Evolutionary conservation across 352 stramenopile genomes (phyloP).

Genomic region (Pythium dissotocum): DNA sequence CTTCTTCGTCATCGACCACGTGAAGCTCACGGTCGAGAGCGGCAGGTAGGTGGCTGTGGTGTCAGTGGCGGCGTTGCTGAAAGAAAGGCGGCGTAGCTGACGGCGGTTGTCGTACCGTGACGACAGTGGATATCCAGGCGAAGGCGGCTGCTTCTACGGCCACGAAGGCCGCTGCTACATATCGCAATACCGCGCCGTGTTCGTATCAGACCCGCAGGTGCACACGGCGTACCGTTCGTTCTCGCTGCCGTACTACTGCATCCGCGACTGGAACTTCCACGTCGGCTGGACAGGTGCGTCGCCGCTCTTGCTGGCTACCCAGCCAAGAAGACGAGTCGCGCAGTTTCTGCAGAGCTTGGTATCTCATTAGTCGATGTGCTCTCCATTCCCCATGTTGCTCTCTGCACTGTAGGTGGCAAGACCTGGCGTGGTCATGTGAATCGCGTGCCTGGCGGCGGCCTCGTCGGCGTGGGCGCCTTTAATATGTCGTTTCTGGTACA

Average conservation of each 20-base stretch:
- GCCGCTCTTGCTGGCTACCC: too few relatives aligned
- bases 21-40: slow-evolving; percentile 77
- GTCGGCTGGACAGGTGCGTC: slow-evolving; percentile 58
- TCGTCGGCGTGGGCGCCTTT: slow-evolving; percentile 66
- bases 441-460: slow-evolving; percentile 60
- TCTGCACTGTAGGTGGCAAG: slow-evolving; percentile 35
- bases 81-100: background rate
- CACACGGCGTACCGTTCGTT: slow-evolving; percentile 65
- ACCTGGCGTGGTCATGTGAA: slow-evolving; percentile 72
- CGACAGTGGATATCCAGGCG: slow-evolving; percentile 71
- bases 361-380: background rate
- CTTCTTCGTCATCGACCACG: slow-evolving; percentile 72
- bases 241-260: slow-evolving; percentile 77
- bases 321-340: too few relatives aligned
- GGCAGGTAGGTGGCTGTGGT: slow-evolving; percentile 52
- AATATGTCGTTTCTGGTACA: slow-evolving; percentile 58
- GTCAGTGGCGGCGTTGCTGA: background rate
- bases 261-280: slow-evolving; percentile 71
- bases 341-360: background rate
- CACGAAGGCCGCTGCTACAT: slow-evolving; percentile 67
- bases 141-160: slow-evolving; percentile 81
- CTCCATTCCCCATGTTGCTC: background rate
- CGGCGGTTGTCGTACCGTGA: background rate
- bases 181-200: slow-evolving; percentile 79
- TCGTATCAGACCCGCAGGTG: slow-evolving; percentile 42